Evolutionary conservation across 257 asterid species (phyloP), one percentile per base, ranked within the genome.

Genomic region (Linaria vulgaris): DNA sequence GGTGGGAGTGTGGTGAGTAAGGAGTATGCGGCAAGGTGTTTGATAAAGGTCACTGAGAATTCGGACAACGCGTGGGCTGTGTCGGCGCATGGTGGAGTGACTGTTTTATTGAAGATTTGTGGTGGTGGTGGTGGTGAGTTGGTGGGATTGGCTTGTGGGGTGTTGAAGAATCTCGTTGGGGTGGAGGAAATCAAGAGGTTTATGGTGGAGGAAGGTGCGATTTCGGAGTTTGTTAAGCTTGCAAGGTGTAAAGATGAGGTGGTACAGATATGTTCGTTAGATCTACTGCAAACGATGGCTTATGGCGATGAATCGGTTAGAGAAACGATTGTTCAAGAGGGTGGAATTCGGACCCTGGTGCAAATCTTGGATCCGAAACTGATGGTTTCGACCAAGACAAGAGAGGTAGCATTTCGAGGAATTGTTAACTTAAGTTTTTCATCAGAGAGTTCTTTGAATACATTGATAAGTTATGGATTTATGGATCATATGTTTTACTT

Each of bases 81-180:
- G 76, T 90, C 96, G 9, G 91, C 99, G 25, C 99, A 94, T 11
- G 99, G 96, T 22, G 97, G 99, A 34, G 96, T 85, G 2, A 80
- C 95, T 8, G 82, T 70, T 15, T 82, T 94, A 59, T 64, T 94
- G 72, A 90, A 94, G 67, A 80, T 90, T 14, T 89, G 99, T 21
- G 27, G 49, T 37, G 59, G 25, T 22, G 41, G 41, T 58, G 59
- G 61, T 23, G 68, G 74, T 12, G 92, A 81, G 59, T 52, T 86
- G 63, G 79, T 87, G 60, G 45, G 71, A 53, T 67, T 83, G 59
- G 77, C 88, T 58, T 85, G 90, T 70, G 84, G 90, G 71, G 95
- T 94, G 82, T 67, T 94, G 95, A 90, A 86, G 61, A 90, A 87
- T 73, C 89, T 90, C 25, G 84, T 80, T 30, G 83, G 81, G 0